A percentile compares a stretch with the other conserved stretches of the same genome.
Evolutionary conservation across 2,329 filamentous ascomycete genomes (phyloP).

Genomic region (Stemphylium beticola): DNA sequence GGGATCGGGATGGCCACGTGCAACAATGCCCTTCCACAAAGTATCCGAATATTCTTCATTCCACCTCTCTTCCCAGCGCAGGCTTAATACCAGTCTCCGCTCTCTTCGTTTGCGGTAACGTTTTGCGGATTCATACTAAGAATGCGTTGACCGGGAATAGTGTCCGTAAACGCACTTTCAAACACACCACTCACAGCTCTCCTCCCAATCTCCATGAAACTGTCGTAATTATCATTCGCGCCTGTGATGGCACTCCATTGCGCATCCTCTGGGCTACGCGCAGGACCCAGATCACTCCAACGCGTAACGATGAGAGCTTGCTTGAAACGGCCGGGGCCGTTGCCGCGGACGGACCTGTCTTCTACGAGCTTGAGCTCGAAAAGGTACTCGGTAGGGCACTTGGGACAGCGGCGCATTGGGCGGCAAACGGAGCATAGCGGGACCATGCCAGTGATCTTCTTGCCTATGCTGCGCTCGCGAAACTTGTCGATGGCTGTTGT

Average conservation of each 20-base stretch:
- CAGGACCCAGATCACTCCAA: slow-evolving; percentile 67
- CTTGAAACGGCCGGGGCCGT: slow-evolving; percentile 57
- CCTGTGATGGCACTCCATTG: slow-evolving; percentile 63
- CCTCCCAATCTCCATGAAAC: slow-evolving; percentile 60
- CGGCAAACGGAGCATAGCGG: slow-evolving; percentile 63
- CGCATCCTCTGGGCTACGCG: slow-evolving; percentile 50
- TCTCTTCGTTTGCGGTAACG: slow-evolving; percentile 61
- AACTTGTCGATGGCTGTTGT: slow-evolving; percentile 53
- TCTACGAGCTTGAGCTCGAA: slow-evolving; percentile 66
- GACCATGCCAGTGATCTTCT: slow-evolving; percentile 53
- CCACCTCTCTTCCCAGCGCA: too few relatives aligned
- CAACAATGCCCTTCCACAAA: neutral
- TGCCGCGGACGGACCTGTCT: slow-evolving; percentile 53
- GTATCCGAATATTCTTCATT: too few relatives aligned
- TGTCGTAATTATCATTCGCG: slow-evolving; percentile 56
- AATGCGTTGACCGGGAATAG: slow-evolving; percentile 64
- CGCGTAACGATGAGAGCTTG: slow-evolving; percentile 66
- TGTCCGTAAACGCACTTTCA: slow-evolving; percentile 61
- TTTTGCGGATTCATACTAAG: slow-evolving; percentile 65
- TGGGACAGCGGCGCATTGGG: slow-evolving; percentile 66
- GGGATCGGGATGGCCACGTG: neutral
- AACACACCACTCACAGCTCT: slow-evolving; percentile 65
- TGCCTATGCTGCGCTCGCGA: slow-evolving; percentile 20
- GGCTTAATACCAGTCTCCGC: slow-evolving; percentile 63
- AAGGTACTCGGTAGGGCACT: slow-evolving; percentile 68